Base-by-base conservation (phyloP, 805 yeast species). In the Phaffomyces antillensis region DNA sequence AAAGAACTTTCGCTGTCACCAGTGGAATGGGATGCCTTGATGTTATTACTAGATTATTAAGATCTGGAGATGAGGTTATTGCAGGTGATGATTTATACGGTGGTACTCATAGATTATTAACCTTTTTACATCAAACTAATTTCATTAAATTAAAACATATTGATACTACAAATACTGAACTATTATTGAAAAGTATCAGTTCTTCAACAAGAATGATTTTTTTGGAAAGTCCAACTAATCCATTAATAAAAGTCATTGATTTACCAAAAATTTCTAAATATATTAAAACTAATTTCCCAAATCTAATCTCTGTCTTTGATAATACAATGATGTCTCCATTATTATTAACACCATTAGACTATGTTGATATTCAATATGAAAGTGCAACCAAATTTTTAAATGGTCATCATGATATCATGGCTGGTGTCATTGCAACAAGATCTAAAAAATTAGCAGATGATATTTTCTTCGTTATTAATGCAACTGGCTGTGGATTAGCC, bases 311-410 rank as follows among this genome's bases (percentile, higher is more conserved):
- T 36, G 95, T 87, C 13, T 90, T 90, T 50, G 97, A 90, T 67
- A 90, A 91, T 71, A 91, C 97, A 47, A 90, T 90, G 98, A 84
- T 90, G 95, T 82, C 96, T 26, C 97, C 97, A 12, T 65, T 90
- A 49, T 72, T 83, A 57, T 81, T 86, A 81, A 74, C 83, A 23
- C 97, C 98, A 5, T 71, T 90, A 52, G 87, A 86, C 54, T 75
- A 85, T 53, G 91, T 81, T 34, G 97, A 90, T 61, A 86, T 90
- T 46, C 96, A 86, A 46, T 91, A 90, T 63, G 98, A 90, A 62
- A 81, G 91, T 12, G 97, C 95, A 15, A 90, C 98, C 37, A 90
- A 90, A 65, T 90, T 86, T 60, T 71, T 90, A 54, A 85, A 89
- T 57, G 96, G 96, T 8, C 98, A 90, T 63, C 98, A 90, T 64